phyloP scores from a whole-genome alignment of 192 early-diverging fungal species.

The Backusella luteola region DNA sequence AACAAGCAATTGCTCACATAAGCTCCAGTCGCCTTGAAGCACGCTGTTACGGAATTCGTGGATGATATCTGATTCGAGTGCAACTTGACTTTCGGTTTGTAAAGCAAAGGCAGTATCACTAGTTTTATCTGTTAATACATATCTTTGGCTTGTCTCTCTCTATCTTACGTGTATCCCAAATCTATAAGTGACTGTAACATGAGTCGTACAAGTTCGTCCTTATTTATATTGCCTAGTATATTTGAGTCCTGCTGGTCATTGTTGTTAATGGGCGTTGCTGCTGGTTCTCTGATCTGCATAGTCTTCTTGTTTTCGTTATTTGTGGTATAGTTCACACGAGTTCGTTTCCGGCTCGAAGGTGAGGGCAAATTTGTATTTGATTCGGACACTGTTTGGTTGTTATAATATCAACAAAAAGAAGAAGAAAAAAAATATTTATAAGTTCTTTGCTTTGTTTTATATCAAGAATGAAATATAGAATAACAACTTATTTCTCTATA shows the following conservation, averaged over 20 bases:
- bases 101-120: constrained; percentile 68
- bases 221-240: constrained; percentile 23
- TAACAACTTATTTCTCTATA: not conserved
- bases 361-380: not conserved
- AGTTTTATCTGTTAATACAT: not conserved
- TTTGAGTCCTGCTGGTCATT: not conserved
- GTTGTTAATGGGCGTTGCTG: not conserved
- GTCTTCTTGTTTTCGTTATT: not conserved
- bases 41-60: constrained; percentile 69
- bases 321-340: constrained; percentile 4
- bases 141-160: not conserved
- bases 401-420: not conserved
- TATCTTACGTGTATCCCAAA: constrained; percentile 72
- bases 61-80: constrained; percentile 71
- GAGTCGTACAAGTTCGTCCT: constrained; percentile 81
- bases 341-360: constrained; percentile 4
- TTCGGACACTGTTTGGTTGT: not conserved
- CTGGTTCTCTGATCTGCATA: not conserved
- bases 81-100: constrained; percentile 78
- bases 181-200: constrained; percentile 85
- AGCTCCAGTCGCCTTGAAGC: constrained; percentile 75
- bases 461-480: not conserved
- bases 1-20: constrained; percentile 58
- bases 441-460: not conserved
- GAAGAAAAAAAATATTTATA: not conserved